Evolutionary conservation across 139 green algal genomes (phyloP).

Genomic region (Spirogloea muscicola): DNA sequence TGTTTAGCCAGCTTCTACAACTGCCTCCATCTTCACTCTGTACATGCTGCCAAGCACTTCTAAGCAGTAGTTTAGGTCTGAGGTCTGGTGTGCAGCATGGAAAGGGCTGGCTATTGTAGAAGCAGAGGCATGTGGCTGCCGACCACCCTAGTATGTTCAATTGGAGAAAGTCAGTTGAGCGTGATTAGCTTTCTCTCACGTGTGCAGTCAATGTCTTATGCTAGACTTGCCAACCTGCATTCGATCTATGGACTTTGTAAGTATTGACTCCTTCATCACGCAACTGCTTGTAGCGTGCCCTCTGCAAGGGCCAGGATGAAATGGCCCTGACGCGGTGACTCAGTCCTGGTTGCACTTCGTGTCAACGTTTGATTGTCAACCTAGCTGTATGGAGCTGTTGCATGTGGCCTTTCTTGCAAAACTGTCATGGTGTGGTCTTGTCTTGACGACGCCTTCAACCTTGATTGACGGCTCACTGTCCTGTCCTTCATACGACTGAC

Average conservation of each 20-base stretch:
- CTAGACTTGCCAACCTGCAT: constrained; percentile 31
- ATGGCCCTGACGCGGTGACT: no score
- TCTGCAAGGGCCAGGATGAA: no score
- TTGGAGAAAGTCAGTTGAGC: neutral
- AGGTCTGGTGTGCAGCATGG: neutral
- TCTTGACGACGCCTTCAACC: no score
- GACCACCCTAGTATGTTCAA: neutral
- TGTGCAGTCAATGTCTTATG: constrained; percentile 43
- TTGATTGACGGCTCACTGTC: no score
- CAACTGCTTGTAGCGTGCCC: no score
- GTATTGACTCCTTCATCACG: neutral
- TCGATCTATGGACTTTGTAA: constrained; percentile 77
- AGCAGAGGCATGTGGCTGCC: neutral
- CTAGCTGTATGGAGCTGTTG: no score
- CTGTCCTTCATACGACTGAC: neutral
- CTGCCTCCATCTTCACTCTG: neutral
- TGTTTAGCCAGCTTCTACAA: neutral
- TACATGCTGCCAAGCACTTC: neutral
- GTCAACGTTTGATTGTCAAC: no score
- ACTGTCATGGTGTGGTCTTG: no score
- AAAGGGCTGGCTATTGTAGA: neutral
- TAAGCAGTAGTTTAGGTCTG: neutral
- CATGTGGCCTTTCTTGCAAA: no score
- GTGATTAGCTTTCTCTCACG: neutral
- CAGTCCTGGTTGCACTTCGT: no score